phyloP scores from a whole-genome alignment of 1,284 basidiomycete genomes.

The Trametes sp. region DNA sequence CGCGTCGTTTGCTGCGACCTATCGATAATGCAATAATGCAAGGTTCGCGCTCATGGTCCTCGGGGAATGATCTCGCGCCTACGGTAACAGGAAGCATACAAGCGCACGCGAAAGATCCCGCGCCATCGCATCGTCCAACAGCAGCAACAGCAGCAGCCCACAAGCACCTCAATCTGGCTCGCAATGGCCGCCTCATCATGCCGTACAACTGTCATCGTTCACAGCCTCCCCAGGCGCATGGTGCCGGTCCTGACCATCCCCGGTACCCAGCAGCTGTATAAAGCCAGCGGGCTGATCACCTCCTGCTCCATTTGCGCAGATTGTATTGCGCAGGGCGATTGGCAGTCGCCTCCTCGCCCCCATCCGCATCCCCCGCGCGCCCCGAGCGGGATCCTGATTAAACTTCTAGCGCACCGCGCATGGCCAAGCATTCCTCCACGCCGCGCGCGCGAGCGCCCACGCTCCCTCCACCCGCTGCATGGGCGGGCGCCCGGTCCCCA shows the following conservation, averaged over 20 bases:
- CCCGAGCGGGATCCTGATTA: slow-evolving; percentile 19
- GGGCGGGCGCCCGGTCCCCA: not conserved
- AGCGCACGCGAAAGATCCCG: not conserved
- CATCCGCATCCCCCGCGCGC: not conserved
- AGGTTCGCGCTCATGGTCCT: slow-evolving; percentile 3
- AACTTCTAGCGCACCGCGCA: slow-evolving; percentile 19
- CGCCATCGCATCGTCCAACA: not conserved
- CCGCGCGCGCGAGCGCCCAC: not conserved
- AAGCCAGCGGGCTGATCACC: slow-evolving; percentile 5
- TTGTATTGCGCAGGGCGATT: slow-evolving; percentile 5
- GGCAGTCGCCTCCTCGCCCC: not conserved
- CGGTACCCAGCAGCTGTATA: slow-evolving; percentile 11
- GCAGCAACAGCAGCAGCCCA: not conserved
- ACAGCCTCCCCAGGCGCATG: not conserved
- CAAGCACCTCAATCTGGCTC: slow-evolving; percentile 10
- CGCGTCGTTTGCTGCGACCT: not conserved
- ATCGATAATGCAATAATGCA: slow-evolving; percentile 17
- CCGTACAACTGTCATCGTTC: slow-evolving; percentile 15
- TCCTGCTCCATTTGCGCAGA: slow-evolving; percentile 11
- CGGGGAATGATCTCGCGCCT: not conserved
- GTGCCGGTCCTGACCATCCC: slow-evolving; percentile 1
- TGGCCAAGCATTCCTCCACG: slow-evolving; percentile 10
- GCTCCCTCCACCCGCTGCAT: not conserved
- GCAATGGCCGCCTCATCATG: slow-evolving; percentile 5
- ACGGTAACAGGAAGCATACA: not conserved